Base-by-base conservation (phyloP, 345 rosid species). In the Nephelium lappaceum region DNA sequence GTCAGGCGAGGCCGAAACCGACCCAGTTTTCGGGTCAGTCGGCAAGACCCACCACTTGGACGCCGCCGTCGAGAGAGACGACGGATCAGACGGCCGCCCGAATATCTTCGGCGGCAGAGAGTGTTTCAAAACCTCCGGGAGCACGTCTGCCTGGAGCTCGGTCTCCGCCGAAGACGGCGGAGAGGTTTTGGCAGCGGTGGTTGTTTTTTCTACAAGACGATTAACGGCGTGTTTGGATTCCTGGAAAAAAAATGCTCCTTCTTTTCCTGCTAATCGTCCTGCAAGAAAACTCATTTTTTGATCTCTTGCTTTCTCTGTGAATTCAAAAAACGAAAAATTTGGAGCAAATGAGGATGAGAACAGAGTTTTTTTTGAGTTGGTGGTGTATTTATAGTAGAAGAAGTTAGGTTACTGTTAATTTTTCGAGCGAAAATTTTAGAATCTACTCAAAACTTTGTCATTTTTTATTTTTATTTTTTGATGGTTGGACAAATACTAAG, bases 211-310 rank as follows among this genome's bases (percentile, higher is more conserved):
- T 15, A 88, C 91, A 77, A 95, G 85, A 21, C 95, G 97, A 81
- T 86, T 88, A 38, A 95, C 93, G 79, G 97, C 98, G 47, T 86
- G 93, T 84, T 91, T 93, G 85, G 98, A 84, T 87, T 93, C 98
- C 79, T 89, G 89, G 87, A 91, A 89, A 84, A 93, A 95, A 81
- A 84, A 92, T 16, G 98, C 97, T 5, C 92, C 98, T 84, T 93
- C 99, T 84, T 92, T 95, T 41, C 95, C 99, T 36, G 94, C 99
- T 75, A 86, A 78, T 65, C 97, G 90, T 65, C 95, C 95, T 71
- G 85, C 95, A 15, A 95, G 90, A 83, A 93, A 95, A 81, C 99
- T 95, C 99, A 93, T 95, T 53, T 72, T 38, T 67, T 11, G 51
- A 2, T 11, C 21, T 49, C 4, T 6, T 8, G 12, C 5, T 69